These are phyloP conservation scores for Talaromyces verruculosus DNA, from an alignment of 2,329 filamentous ascomycete genomes.

Conservation along the genomic window DNA sequence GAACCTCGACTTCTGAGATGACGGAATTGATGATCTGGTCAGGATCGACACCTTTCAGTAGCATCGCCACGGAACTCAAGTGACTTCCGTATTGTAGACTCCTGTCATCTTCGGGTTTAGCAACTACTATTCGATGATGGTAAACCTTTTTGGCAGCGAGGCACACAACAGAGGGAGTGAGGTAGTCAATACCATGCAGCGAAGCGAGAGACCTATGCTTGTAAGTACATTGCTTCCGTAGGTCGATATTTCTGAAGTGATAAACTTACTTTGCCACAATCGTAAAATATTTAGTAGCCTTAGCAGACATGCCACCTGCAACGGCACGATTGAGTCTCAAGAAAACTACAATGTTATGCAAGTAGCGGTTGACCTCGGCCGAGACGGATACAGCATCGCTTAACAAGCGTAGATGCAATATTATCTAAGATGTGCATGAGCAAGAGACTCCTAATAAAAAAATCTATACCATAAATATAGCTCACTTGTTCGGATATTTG, in stretches of 20 bases:
- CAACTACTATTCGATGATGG: conserved; percentile 74
- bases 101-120: conserved; percentile 68
- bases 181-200: conserved; percentile 75
- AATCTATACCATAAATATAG: neutral
- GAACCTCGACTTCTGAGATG: conserved; percentile 56
- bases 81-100: conserved; percentile 94
- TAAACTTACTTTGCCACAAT: conserved; percentile 59
- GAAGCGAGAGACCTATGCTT: conserved; percentile 66
- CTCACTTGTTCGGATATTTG: conserved; percentile 13
- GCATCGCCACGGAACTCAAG: conserved; percentile 62
- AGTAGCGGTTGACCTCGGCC: conserved; percentile 77
- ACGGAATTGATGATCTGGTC: conserved; percentile 61
- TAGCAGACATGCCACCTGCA: conserved; percentile 71
- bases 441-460: neutral
- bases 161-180: conserved; percentile 78
- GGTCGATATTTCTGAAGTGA: neutral
- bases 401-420: conserved; percentile 61
- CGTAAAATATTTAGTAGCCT: conserved; percentile 75
- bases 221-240: conserved; percentile 29
- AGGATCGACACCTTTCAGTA: conserved; percentile 61
- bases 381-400: conserved; percentile 63
- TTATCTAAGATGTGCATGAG: conserved; percentile 31
- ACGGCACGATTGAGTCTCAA: conserved; percentile 86
- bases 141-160: conserved; percentile 86
- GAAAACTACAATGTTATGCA: conserved; percentile 84